Percentiles rank a stretch among this genome's conserved stretches.
phyloP scores from a whole-genome alignment of 2,329 filamentous ascomycete species.

The Paraphoma sp. region DNA sequence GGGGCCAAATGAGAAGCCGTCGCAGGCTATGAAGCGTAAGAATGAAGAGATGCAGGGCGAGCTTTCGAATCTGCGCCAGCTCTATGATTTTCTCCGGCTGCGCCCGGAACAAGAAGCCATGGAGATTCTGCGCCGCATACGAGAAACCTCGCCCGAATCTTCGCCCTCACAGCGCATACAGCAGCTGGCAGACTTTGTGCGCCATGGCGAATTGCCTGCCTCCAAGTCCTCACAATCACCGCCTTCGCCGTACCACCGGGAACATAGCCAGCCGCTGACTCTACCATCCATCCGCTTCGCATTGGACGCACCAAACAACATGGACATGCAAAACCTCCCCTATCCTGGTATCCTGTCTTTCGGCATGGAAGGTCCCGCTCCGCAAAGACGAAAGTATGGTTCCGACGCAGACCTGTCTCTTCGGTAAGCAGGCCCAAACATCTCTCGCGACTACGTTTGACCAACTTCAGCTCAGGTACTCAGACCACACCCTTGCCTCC shows the following conservation, averaged over 20 bases:
- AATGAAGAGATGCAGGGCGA: conserved; percentile 46
- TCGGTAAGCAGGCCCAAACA: conserved; percentile 26
- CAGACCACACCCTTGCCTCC: conserved; percentile 17
- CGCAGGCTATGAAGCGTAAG: conserved; percentile 45
- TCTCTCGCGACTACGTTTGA: conserved; percentile 26
- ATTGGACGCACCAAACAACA: conserved; percentile 24
- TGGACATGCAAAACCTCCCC: conserved; percentile 18
- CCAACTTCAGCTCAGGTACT: conserved; percentile 39
- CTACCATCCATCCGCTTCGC: conserved; percentile 39
- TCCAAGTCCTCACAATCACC: conserved; percentile 9
- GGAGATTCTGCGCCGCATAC: conserved; percentile 35
- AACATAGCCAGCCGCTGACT: conserved; percentile 21
- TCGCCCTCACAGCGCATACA: conserved; percentile 32
- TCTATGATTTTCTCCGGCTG: conserved; percentile 39
- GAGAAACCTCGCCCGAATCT: conserved; percentile 22
- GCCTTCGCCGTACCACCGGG: conserved; percentile 5
- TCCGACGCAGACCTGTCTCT: conserved; percentile 33
- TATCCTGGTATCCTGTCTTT: conserved; percentile 25
- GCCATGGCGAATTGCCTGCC: conserved; percentile 20
- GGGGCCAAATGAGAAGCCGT: conserved; percentile 44
- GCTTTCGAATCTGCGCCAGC: conserved; percentile 37
- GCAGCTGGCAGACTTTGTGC: conserved; percentile 32
- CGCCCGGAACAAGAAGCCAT: conserved; percentile 39
- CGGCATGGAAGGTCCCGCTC: conserved; percentile 25
- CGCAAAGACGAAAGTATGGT: conserved; percentile 32